Evolutionary conservation across 2,329 filamentous ascomycete genomes (phyloP).

Genomic region (Xylaria sp.): DNA sequence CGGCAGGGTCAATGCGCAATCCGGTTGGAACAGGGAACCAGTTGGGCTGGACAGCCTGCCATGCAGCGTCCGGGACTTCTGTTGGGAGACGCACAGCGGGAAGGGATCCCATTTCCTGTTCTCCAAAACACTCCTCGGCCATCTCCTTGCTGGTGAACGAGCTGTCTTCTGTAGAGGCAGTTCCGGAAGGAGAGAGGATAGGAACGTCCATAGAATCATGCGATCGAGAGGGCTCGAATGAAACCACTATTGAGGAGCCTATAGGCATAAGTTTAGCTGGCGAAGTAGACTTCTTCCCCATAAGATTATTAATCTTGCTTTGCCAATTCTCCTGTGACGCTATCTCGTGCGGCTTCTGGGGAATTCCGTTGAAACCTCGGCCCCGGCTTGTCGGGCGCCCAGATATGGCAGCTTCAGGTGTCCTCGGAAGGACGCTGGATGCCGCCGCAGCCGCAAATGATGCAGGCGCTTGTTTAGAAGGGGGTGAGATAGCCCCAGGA

Average conservation of each 20-base stretch:
- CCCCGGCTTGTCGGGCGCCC: constrained; percentile 43
- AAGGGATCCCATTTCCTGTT: constrained; percentile 82
- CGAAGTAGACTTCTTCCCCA: constrained; percentile 69
- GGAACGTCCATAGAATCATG: constrained; percentile 74
- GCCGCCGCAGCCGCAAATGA: constrained; percentile 56
- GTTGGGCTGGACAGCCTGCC: constrained; percentile 66
- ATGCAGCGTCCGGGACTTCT: constrained; percentile 69
- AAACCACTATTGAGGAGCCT: constrained; percentile 73
- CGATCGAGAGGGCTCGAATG: constrained; percentile 65
- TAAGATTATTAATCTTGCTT: constrained; percentile 82
- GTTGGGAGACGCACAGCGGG: constrained; percentile 75
- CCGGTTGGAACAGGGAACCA: constrained; percentile 64
- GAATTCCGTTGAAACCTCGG: constrained; percentile 40
- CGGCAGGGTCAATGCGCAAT: constrained; percentile 60
- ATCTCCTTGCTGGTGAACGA: constrained; percentile 71
- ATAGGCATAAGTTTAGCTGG: constrained; percentile 69
- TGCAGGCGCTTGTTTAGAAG: constrained; percentile 53
- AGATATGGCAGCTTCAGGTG: constrained; percentile 26
- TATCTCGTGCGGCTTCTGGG: constrained; percentile 46
- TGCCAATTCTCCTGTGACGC: constrained; percentile 71
- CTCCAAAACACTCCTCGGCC: constrained; percentile 82
- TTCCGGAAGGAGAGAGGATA: constrained; percentile 59
- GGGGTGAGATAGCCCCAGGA: constrained; percentile 49
- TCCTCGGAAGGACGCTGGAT: constrained; percentile 38
- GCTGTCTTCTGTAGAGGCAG: constrained; percentile 52